Evolutionary conservation across 257 asterid species (phyloP), one percentile per base, ranked within the genome.

Genomic region (Nemophila menziesii): DNA sequence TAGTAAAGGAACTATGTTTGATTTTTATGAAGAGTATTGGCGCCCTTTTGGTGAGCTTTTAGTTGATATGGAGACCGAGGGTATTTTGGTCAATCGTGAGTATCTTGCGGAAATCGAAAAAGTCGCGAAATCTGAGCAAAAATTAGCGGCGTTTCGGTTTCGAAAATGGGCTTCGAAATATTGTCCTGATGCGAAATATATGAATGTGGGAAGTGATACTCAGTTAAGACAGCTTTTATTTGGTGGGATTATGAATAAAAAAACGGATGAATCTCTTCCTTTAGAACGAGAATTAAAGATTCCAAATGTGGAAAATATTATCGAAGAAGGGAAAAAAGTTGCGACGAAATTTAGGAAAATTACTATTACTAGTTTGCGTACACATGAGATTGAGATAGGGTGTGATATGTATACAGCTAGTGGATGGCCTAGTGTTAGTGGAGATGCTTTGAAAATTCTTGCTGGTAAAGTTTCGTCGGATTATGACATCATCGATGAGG

Each of bases 341-440:
- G 75, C 99, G 19, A 70, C 75, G 11, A 90, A 90, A 58, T 65
- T 14, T 52, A 74, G 92, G n/a, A 81, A 74, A 60, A 90, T 90
- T 65, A 60, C 51, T 43, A 65, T 90, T 63, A 73, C 72, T 39
- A 90, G 74, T 61, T 66, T 79, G 24, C 46, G 46, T 41, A 41
- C 8, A 42, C 74, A 79, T 54, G 71, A 63, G 44, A 73, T 66
- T 46, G 49, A 55, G 40, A 55, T 77, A 15, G 67, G 63, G 69
- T 45, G 84, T 26, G 94, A 81, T 47, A 70, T 79, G 66, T 85
- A 58, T 70, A 90, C 99, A 10, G 74, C 86, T 23, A 81, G 92
- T 54, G 99, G 99, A 46, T 90, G 99, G 99, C 99, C 99, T 46
- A 85, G 96, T 42, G 75, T 77, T 39, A 62, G 94, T 53, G 96